phyloP scores from a whole-genome alignment of 176 grass and related monocot species.

The Phoenix dactylifera region DNA sequence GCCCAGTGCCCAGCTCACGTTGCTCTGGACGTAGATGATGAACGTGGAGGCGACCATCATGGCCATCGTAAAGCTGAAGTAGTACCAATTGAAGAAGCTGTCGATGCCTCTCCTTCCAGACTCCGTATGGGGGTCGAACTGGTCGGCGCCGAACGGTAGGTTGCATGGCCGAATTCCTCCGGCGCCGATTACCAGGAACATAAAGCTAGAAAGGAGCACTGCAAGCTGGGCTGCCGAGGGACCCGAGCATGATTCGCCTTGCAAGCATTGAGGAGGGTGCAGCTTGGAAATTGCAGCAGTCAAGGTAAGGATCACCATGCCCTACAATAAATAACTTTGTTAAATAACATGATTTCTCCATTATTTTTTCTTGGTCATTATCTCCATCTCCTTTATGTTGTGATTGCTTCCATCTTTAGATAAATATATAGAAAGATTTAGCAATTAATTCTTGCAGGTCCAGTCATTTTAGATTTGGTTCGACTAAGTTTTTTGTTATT shows the following conservation, averaged over 20 bases:
- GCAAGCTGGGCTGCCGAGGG: constrained; percentile 45
- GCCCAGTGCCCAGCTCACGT: constrained; percentile 75
- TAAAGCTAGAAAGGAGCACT: constrained; percentile 56
- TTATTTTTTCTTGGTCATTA: too few relatives aligned
- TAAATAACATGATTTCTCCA: too few relatives aligned
- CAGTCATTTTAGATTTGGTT: too few relatives aligned
- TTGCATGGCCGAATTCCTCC: constrained; percentile 83
- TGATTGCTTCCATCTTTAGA: too few relatives aligned
- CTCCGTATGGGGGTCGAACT: constrained; percentile 77
- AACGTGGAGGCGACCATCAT: constrained; percentile 81
- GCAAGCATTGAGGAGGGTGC: constrained; percentile 49
- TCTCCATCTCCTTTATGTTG: too few relatives aligned
- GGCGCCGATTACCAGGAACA: constrained; percentile 55
- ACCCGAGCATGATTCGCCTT: constrained; percentile 27
- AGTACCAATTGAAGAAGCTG: constrained; percentile 99
- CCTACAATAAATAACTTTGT: constrained; percentile 16
- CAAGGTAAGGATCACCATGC: constrained; percentile 79
- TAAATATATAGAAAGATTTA: too few relatives aligned
- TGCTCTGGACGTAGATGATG: constrained; percentile 99
- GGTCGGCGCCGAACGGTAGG: constrained; percentile 89
- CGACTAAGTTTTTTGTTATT: too few relatives aligned
- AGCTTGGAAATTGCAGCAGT: constrained; percentile 45
- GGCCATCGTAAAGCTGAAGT: constrained; percentile 88
- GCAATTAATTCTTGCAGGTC: too few relatives aligned
- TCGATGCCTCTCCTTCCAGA: constrained; percentile 86